phyloP scores from a whole-genome alignment of 345 rosid genomes.

The Fremontodendron californicum region DNA sequence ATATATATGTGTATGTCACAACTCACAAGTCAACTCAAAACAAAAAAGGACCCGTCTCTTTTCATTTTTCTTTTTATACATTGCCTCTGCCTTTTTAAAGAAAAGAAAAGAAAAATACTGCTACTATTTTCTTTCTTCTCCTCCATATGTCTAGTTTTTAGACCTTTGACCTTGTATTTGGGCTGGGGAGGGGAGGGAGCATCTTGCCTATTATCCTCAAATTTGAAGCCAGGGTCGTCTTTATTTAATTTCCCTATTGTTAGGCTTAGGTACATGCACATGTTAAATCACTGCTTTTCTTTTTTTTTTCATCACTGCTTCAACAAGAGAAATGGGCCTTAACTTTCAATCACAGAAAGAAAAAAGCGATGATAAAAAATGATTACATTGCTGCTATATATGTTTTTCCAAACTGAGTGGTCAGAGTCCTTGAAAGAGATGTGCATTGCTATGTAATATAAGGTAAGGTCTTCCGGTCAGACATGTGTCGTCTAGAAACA shows the following conservation, averaged over 20 bases:
- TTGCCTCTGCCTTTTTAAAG: neutral
- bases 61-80: neutral
- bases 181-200: neutral
- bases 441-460: neutral
- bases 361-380: neutral
- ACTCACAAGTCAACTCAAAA: too few relatives aligned
- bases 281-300: neutral
- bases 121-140: neutral
- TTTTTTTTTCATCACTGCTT: neutral
- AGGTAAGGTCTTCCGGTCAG: too few relatives aligned
- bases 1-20: constrained; percentile 9
- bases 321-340: neutral
- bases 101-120: neutral
- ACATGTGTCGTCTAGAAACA: neutral
- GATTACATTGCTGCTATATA: neutral
- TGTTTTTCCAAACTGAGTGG: neutral
- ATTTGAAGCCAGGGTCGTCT: neutral
- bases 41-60: neutral
- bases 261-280: constrained; percentile 1
- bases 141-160: neutral
- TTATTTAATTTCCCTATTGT: neutral
- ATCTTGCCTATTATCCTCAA: neutral
- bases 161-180: neutral
- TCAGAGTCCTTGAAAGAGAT: neutral
- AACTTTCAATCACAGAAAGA: neutral